Evolutionary conservation across 2,329 filamentous ascomycete genomes (phyloP), one percentile per base, ranked within the genome.

Genomic region (Bisporella sp.): DNA sequence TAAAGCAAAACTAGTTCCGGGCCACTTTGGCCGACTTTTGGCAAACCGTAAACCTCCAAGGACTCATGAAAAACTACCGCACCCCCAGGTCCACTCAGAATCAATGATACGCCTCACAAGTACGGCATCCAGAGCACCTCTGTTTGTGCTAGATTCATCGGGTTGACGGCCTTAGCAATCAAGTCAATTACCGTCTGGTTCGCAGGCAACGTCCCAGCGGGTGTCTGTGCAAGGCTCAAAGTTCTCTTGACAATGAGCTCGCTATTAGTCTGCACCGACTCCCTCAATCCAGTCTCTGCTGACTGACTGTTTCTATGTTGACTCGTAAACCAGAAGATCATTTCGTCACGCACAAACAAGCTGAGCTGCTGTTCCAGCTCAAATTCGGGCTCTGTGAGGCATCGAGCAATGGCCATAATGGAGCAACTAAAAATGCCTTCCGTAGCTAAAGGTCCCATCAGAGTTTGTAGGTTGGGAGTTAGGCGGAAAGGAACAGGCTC

Each of bases 61-160:
- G 21, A 21, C 21, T 21, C 21, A 21, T 21, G 21, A 21, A 21
- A 21, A 21, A 21, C 21, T 21, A 21, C 21, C 21, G 21, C 21
- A 21, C 21, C 21, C 21, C 21, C 21, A 21, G 21, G 21, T 21
- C 21, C 21, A 21, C 21, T 3, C 21, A 21, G 21, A 21, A 21
- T 21, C 21, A 21, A 21, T 21, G 21, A 21, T 21, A 21, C 21
- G 21, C 21, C 21, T 21, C 21, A 97, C 64, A 97, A 73, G 73
- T 95, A 99, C 29, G 89, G 85, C 92, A 97, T 97, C 90, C 93
- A 99, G 61, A 99, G 72, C 52, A 91, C 84, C 74, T 99, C 93
- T 63, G 87, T 91, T 69, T 88, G 81, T 42, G 87, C 85, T 69
- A 99, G 69, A 67, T 93, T 90, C 72, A 88, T 83, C 1, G 93